Conservation (phyloP, 257 asterid genomes). For the Haberlea rhodopensis region DNA sequence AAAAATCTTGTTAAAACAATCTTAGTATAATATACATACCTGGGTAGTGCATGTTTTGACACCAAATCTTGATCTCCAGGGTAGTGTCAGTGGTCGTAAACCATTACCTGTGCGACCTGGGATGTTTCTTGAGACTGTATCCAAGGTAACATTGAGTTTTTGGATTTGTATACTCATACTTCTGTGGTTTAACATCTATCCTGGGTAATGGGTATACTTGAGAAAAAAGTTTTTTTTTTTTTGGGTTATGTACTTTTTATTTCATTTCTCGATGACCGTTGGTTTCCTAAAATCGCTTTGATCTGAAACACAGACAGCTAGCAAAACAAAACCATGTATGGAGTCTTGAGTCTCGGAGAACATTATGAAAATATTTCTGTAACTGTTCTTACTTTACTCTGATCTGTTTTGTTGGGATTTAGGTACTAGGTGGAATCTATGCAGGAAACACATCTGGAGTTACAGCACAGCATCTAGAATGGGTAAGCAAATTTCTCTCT, state of each 20-base stretch:
- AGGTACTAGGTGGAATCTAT: constrained; percentile 92
- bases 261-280: neutral
- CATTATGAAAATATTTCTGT: neutral
- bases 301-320: neutral
- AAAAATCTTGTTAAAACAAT: constrained; percentile 4
- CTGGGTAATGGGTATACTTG: neutral
- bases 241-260: constrained; percentile 2
- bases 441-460: constrained; percentile 72
- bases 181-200: constrained; percentile 8
- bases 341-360: neutral
- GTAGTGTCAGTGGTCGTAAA: constrained; percentile 66
- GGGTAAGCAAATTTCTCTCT: constrained; percentile 43
- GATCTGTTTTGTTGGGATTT: constrained; percentile 29
- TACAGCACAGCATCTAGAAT: constrained; percentile 93
- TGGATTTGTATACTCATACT: neutral
- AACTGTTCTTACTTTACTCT: constrained; percentile 17
- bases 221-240: neutral
- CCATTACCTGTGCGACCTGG: constrained; percentile 95
- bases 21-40: constrained; percentile 2
- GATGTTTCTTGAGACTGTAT: constrained; percentile 96
- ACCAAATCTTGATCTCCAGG: constrained; percentile 52
- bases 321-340: too few species aligned
- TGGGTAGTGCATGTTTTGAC: constrained; percentile 29
- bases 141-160: constrained; percentile 62
- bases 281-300: neutral